Conservation (phyloP, 2,329 filamentous ascomycete species). For the Cladosporium phlei region DNA sequence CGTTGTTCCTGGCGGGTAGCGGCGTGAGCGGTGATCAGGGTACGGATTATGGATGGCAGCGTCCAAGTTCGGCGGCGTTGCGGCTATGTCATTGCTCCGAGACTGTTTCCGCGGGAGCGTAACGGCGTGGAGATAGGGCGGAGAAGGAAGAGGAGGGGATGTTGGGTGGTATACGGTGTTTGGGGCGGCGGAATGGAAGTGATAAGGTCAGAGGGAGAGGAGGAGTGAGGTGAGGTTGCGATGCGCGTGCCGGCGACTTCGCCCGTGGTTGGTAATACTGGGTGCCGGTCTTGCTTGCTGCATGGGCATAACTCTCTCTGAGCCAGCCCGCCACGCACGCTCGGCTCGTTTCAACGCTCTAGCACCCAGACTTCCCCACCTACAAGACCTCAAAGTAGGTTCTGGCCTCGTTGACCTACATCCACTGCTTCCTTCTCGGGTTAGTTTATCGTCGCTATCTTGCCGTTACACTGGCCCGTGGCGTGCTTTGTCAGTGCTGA, state of each 20-base stretch:
- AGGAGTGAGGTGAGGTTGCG: background rate
- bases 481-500: too few species aligned
- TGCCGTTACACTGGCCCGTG: too few species aligned
- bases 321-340: too few species aligned
- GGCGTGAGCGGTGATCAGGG: slow-evolving; percentile 6
- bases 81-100: slow-evolving; percentile 12
- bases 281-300: too few species aligned
- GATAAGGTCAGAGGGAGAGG: background rate
- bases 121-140: background rate
- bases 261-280: slow-evolving; percentile 7
- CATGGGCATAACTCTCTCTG: too few species aligned
- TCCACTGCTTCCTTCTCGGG: too few species aligned
- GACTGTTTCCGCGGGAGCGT: background rate
- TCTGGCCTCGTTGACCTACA: too few species aligned
- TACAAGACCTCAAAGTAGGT: too few species aligned
- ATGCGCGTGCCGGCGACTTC: background rate
- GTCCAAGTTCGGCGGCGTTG: slow-evolving; percentile 11
- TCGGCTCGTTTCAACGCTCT: too few species aligned
- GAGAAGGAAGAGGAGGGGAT: background rate
- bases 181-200: background rate
- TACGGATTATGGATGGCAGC: background rate
- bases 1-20: slow-evolving; percentile 9
- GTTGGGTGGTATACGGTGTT: background rate
- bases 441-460: too few species aligned
- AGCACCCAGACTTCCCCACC: too few species aligned